phyloP scores from a whole-genome alignment of 2,329 filamentous ascomycete species.

The Pyricularia pennisetigena region DNA sequence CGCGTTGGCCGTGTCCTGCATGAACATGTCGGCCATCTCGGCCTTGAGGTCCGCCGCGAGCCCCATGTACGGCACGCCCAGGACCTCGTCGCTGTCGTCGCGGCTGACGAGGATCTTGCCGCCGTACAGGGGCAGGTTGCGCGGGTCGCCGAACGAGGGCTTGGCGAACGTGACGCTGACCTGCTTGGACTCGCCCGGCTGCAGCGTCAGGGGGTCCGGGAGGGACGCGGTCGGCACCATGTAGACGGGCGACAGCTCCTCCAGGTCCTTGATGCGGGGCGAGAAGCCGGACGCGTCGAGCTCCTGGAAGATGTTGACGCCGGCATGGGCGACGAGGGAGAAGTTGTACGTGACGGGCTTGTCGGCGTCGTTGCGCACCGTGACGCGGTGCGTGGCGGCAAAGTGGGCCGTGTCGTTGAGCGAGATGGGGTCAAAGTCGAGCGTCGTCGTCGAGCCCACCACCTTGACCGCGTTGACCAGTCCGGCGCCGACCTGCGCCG shows the following conservation, averaged over 20 bases:
- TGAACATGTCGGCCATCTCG: constrained; percentile 17
- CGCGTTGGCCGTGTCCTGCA: constrained; percentile 5
- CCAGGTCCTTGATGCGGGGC: constrained; percentile 4
- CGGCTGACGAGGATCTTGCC: constrained; percentile 19
- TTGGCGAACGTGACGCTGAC: constrained; percentile 15
- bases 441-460: constrained; percentile 23
- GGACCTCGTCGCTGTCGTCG: constrained; percentile 19
- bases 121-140: constrained; percentile 21
- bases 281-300: constrained; percentile 2
- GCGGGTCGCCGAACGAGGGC: constrained; percentile 8
- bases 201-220: constrained; percentile 11
- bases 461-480: constrained; percentile 30
- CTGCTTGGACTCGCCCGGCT: constrained; percentile 14
- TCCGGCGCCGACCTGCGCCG: constrained; percentile 28
- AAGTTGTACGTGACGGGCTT: constrained; percentile 24
- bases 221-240: constrained; percentile 5
- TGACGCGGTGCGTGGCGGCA: constrained; percentile 14
- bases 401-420: constrained; percentile 35
- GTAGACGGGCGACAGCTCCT: constrained; percentile 2
- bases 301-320: constrained; percentile 21
- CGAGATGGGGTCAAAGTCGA: constrained; percentile 26
- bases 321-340: constrained; percentile 20
- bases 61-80: constrained; percentile 21
- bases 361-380: constrained; percentile 26
- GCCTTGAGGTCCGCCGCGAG: constrained; percentile 9